Evolutionary conservation across 345 rosid genomes (phyloP).

Genomic region (Populus davidiana): DNA sequence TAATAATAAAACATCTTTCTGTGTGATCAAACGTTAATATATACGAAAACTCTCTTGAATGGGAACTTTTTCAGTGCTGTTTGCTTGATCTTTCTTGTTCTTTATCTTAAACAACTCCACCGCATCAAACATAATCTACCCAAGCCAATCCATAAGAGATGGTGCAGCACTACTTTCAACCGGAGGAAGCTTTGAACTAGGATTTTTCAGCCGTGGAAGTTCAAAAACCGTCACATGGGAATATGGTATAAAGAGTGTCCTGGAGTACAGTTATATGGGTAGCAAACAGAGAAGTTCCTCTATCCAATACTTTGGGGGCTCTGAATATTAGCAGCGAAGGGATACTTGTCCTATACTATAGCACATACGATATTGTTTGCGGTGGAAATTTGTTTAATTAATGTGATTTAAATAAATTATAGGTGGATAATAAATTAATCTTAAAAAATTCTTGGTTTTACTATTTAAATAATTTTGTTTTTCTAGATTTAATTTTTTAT

Average conservation of each 20-base stretch:
- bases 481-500: too few species aligned
- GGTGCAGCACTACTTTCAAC: conserved; percentile 17
- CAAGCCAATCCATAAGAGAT: conserved; percentile 9
- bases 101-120: too few species aligned
- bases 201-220: conserved; percentile 21
- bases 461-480: too few species aligned
- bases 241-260: conserved; percentile 21
- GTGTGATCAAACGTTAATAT: too few species aligned
- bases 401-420: too few species aligned
- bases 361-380: not conserved
- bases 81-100: not conserved
- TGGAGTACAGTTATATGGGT: conserved; percentile 14
- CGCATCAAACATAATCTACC: not conserved
- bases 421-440: too few species aligned
- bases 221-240: conserved; percentile 18
- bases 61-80: not conserved
- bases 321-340: not conserved
- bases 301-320: not conserved
- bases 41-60: not conserved
- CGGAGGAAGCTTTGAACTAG: conserved; percentile 20
- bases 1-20: too few species aligned
- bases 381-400: too few species aligned
- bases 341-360: not conserved
- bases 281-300: conserved; percentile 18
- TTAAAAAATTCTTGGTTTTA: too few species aligned